Percentiles rank a stretch among this genome's conserved stretches.
Conservation (phyloP, 768 basidiomycete species). For the Baorangia bicolor region DNA sequence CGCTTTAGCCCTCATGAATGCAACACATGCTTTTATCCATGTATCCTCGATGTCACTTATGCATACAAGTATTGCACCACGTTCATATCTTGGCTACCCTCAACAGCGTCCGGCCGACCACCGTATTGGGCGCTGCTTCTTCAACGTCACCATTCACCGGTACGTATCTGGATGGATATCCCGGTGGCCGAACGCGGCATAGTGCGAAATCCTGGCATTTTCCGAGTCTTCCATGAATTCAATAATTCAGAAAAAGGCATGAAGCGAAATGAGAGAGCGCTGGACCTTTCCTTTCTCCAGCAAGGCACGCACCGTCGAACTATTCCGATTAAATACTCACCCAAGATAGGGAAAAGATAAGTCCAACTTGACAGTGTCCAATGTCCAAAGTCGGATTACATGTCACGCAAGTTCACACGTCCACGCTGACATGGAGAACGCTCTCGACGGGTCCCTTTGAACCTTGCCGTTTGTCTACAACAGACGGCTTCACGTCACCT, state of each 20-base stretch:
- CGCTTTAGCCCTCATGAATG: slow-evolving; percentile 22
- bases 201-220: slow-evolving; percentile 12
- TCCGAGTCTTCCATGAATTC: slow-evolving; percentile 11
- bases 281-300: neutral
- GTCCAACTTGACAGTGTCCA: neutral
- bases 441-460: too few relatives aligned
- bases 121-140: slow-evolving; percentile 1
- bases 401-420: neutral
- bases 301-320: neutral
- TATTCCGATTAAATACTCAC: neutral
- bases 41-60: slow-evolving; percentile 16
- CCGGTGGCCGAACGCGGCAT: neutral
- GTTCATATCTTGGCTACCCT: slow-evolving; percentile 2
- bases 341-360: neutral
- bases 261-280: neutral
- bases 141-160: neutral
- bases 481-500: too few relatives aligned
- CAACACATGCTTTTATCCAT: slow-evolving; percentile 23
- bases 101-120: neutral
- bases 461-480: too few relatives aligned
- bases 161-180: neutral
- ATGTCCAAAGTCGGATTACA: neutral
- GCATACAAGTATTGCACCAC: slow-evolving; percentile 6
- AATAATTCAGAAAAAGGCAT: neutral
- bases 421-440: too few relatives aligned